A percentile compares a stretch with the other conserved stretches of the same genome.
phyloP scores from a whole-genome alignment of 129 eudicot genomes.

The Centella asiatica region DNA sequence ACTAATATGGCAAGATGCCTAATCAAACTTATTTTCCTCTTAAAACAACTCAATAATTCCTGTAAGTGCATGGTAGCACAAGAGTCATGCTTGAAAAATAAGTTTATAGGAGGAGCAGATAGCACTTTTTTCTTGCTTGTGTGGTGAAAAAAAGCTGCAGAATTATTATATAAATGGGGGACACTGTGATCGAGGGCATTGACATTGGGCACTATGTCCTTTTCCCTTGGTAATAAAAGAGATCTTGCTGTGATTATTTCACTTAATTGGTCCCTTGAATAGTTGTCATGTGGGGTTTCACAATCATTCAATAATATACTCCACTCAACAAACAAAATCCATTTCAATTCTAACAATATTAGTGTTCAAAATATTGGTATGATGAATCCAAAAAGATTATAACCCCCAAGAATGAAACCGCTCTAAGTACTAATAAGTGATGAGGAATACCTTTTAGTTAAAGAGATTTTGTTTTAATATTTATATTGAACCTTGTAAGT shows the following conservation, averaged over 20 bases:
- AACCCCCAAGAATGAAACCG: no score
- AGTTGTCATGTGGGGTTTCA: conserved; percentile 1
- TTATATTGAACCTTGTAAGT: no score
- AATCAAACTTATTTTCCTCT: neutral
- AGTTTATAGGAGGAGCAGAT: conserved; percentile 1
- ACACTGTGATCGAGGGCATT: neutral
- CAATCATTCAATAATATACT: neutral
- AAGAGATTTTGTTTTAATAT: no score
- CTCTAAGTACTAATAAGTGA: no score
- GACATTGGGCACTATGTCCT: neutral
- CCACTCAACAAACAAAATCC: no score
- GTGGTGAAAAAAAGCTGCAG: neutral
- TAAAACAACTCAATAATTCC: neutral
- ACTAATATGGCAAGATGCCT: neutral
- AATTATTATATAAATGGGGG: neutral
- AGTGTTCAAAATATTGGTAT: no score
- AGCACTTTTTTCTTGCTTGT: neutral
- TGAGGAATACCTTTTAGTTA: no score
- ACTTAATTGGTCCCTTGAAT: neutral
- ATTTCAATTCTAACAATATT: no score
- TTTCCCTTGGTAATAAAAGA: neutral
- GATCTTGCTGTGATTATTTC: conserved; percentile 2
- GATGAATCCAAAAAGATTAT: no score
- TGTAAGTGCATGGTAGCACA: neutral
- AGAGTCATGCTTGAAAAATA: neutral